Evolutionary conservation across 1,284 basidiomycete genomes (phyloP), one percentile per base, ranked within the genome.

Genomic region (Neolentinus lepideus): DNA sequence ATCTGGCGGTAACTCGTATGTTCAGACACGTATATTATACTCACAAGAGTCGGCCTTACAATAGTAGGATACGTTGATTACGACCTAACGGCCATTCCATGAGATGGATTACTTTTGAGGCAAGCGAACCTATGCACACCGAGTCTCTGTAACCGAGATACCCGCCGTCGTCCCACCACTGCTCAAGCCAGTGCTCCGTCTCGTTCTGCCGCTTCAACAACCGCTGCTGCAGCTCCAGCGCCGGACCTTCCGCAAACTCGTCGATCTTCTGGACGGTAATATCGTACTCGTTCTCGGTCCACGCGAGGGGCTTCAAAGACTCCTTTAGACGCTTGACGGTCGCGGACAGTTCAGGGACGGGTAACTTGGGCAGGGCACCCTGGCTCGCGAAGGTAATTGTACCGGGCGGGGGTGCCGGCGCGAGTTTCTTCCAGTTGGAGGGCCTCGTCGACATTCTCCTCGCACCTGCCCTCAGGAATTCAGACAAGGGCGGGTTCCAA

Each of bases 1-100:
- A 71, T 90, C 88, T 91, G 57, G n/a, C 31, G 33, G 51, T 22
- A 16, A n/a, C 33, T 4, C 33, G 38, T 53, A 1, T 35, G 35
- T 27, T n/a, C 26, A 16, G 48, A 29, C 10, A 26, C 56, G 29
- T 43, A 36, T 27, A 4, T 10, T 4, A 52, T 10, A 4, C 29
- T 25, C 43, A 12, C 9, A 31, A 38, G 50, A 26, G 29, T 33
- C 12, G n/a, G 10, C 67, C 82, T 59, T 66, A 87, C 89, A 92
- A 59, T 87, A 92, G 67, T 92, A 92, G 9, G 90, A 92, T 3
- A 92, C 89, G 61, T 92, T 89, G 47, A 92, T 73, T 1, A 91
- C 83, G 53, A 90, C 82, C 87, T 90, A 12, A 55, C 33, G 54
- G 51, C 26, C 48, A 43, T 33, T 12, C 57, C n/a, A 22, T 26